Conservation (phyloP, 2,329 filamentous ascomycete species). For the Penicillium glabrum region DNA sequence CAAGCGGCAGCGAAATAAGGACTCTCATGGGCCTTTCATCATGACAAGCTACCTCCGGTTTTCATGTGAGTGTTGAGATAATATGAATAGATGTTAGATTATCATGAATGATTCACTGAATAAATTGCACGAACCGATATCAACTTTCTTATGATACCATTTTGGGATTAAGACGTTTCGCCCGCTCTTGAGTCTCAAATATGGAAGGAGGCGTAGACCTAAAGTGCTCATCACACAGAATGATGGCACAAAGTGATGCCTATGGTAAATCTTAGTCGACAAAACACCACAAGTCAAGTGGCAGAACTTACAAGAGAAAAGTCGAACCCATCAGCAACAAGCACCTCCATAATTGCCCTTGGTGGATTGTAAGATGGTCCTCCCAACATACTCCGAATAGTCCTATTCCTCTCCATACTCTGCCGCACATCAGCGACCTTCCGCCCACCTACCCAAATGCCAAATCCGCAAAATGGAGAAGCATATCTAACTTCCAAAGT, state of each 20-base stretch:
- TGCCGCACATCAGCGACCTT: slow-evolving; percentile 15
- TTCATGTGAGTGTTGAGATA: not conserved
- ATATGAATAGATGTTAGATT: not conserved
- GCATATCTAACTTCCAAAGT: slow-evolving; percentile 11
- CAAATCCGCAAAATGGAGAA: not conserved
- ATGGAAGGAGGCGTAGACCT: not conserved
- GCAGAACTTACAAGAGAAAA: slow-evolving; percentile 7
- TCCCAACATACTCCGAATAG: not conserved
- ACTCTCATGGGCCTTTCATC: not conserved
- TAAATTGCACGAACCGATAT: too few species aligned
- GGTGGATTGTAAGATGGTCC: not conserved
- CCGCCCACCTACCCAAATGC: slow-evolving; percentile 1
- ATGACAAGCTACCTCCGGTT: not conserved
- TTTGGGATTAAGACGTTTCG: not conserved
- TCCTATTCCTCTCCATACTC: slow-evolving; percentile 10
- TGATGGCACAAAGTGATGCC: slow-evolving; percentile 1
- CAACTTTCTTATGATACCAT: not conserved
- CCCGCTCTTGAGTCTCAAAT: not conserved
- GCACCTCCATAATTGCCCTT: slow-evolving; percentile 7
- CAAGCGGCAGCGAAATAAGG: not conserved
- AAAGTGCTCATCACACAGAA: not conserved
- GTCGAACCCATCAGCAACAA: slow-evolving; percentile 15
- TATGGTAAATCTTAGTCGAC: not conserved
- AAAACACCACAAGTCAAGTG: not conserved
- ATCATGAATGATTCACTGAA: not conserved